phyloP scores from a whole-genome alignment of 495 filamentous ascomycete species.

The Lichenothelia convexa region DNA sequence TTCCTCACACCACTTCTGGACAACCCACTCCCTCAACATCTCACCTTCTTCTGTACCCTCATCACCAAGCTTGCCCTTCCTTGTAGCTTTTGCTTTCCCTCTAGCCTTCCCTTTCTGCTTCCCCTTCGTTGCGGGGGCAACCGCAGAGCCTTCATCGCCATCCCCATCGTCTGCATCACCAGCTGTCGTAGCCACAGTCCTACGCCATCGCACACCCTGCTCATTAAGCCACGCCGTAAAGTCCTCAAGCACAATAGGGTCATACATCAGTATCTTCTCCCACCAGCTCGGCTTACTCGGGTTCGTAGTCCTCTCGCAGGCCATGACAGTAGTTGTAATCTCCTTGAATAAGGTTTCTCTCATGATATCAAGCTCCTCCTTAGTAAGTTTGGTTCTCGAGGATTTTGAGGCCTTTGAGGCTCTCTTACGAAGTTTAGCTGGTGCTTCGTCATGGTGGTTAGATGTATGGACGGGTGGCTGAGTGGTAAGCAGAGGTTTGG shows the following conservation, averaged over 20 bases:
- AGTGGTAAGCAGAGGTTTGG: no score
- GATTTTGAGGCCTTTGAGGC: no score
- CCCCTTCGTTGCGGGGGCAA: slow-evolving; percentile 1
- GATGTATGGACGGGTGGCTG: no score
- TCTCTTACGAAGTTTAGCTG: no score
- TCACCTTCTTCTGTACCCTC: slow-evolving; percentile 44
- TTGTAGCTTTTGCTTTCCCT: neutral
- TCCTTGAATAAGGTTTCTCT: no score
- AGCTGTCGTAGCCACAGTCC: neutral
- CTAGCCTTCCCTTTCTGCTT: slow-evolving; percentile 8
- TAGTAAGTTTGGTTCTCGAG: no score
- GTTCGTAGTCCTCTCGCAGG: neutral
- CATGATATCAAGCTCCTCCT: no score
- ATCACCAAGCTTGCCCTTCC: slow-evolving; percentile 1
- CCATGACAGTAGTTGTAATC: neutral
- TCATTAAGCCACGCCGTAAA: slow-evolving; percentile 67
- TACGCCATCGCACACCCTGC: slow-evolving; percentile 33
- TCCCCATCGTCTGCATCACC: slow-evolving; percentile 29
- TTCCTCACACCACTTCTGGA: slow-evolving; percentile 76
- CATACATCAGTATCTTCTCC: slow-evolving; percentile 86
- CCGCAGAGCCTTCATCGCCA: slow-evolving; percentile 1
- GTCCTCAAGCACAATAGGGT: slow-evolving; percentile 80
- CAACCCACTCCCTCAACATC: slow-evolving; percentile 39
- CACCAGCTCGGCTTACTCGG: slow-evolving; percentile 50
- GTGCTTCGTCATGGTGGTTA: no score